Evolutionary conservation across 116 monocot species (phyloP), one percentile per base, ranked within the genome.

Genomic region (Posidonia oceanica): DNA sequence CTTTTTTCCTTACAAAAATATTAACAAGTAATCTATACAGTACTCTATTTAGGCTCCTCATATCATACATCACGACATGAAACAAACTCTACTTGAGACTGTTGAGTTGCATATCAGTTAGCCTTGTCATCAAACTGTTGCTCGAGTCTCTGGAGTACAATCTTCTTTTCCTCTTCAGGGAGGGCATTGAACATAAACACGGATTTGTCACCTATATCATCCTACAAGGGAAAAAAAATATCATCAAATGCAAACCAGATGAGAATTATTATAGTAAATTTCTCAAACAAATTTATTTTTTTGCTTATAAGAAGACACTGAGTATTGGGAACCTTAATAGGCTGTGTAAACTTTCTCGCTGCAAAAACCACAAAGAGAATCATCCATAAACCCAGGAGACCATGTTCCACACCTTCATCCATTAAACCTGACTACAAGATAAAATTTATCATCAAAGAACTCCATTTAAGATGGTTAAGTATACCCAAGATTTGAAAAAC

Each of bases 171-270:
- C 60, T 81, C 86, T 66, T 88, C 91, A 23, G 91, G 78, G 12
- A 95, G 82, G 61, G 80, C 91, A 74, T 91, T 86, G 75, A 95
- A 95, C 77, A 95, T 85, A 81, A 95, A 95, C 8, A 95, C 75
- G n/a, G 95, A 95, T 84, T 95, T 95, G 79, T 95, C 91, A 13
- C 96, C 96, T 57, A 96, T 91, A 72, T 96, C 96, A 80, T 96
- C 91, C 96, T 93, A 42, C 44, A n/a, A 69, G 17, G 23, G 29
- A 29, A 29, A 11, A 48, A 59, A 71, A 44, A 71, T 23, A 36
- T 17, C n/a, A 13, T 40, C 39, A 21, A 12, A 68, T 54, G 17
- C 39, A 41, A 37, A 63, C 15, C 37, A 63, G 8, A 4, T 4
- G 29, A 2, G 48, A 48, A 48, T 48, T 12, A 48, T 48, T 44